These are phyloP conservation scores for Calonectria hongkongensis DNA, from an alignment of 2,329 filamentous ascomycete species.

Conservation along the genomic window DNA sequence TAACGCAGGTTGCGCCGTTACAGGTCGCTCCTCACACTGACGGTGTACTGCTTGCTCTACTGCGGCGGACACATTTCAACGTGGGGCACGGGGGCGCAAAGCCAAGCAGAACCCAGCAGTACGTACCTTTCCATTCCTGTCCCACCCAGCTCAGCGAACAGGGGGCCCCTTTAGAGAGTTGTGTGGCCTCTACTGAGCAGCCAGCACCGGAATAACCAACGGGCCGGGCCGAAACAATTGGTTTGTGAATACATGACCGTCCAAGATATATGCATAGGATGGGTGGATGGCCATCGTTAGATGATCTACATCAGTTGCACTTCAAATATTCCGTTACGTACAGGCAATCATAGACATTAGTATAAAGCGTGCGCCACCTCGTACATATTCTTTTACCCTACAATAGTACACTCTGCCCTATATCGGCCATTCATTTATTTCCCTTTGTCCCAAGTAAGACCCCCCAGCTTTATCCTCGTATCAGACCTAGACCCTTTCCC, in stretches of 20 bases:
- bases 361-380: constrained; percentile 18
- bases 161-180: neutral
- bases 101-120: constrained; percentile 41
- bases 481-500: neutral
- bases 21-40: constrained; percentile 48
- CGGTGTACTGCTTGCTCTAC: constrained; percentile 51
- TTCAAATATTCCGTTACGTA: neutral
- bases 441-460: constrained; percentile 8
- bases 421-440: neutral
- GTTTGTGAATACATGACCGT: too few relatives aligned
- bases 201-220: constrained; percentile 39
- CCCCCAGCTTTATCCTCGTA: neutral
- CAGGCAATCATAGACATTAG: constrained; percentile 18
- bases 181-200: neutral
- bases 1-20: constrained; percentile 52
- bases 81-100: constrained; percentile 49
- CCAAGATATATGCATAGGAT: too few relatives aligned
- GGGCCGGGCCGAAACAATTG: constrained; percentile 33
- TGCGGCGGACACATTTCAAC: constrained; percentile 56
- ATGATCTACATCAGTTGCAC: neutral
- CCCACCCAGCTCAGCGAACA: constrained; percentile 10
- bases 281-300: neutral
- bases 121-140: constrained; percentile 41
- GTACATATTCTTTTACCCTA: neutral
- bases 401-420: constrained; percentile 10